A percentile compares a stretch with the other conserved stretches of the same genome.
phyloP scores from a whole-genome alignment of 805 yeast species.

The Candida incommunis region DNA sequence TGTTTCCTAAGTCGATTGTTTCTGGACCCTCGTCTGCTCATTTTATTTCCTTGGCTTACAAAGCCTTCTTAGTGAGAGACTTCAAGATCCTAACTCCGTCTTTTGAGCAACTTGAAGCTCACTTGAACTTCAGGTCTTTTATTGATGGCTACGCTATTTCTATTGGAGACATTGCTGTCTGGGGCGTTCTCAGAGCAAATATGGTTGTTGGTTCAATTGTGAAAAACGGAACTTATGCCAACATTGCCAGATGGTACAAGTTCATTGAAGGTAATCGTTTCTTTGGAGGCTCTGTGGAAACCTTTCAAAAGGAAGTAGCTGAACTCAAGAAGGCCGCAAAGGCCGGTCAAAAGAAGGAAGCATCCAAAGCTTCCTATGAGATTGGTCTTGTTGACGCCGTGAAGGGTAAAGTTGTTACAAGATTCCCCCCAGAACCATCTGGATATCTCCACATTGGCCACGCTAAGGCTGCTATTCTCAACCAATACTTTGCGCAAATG shows the following conservation, averaged over 20 bases:
- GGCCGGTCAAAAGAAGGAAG: conserved; percentile 59
- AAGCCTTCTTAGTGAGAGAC: conserved; percentile 64
- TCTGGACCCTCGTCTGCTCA: conserved; percentile 28
- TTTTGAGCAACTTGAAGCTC: conserved; percentile 68
- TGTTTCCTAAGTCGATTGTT: conserved; percentile 32
- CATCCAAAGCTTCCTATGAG: conserved; percentile 89
- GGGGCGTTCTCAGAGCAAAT: conserved; percentile 92
- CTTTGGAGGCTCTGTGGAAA: conserved; percentile 58
- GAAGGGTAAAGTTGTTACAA: conserved; percentile 90
- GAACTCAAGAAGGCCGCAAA: conserved; percentile 63
- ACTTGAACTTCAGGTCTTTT: conserved; percentile 74
- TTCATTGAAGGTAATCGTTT: conserved; percentile 46
- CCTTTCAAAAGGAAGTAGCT: conserved; percentile 49
- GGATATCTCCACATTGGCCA: conserved; percentile 99
- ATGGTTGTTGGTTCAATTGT: conserved; percentile 84
- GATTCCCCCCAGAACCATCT: conserved; percentile 99
- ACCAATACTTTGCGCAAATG: conserved; percentile 90
- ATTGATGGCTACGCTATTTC: conserved; percentile 53
- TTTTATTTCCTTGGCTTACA: conserved; percentile 57
- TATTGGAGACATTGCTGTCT: conserved; percentile 70
- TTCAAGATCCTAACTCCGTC: conserved; percentile 71
- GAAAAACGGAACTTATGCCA: conserved; percentile 70
- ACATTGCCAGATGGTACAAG: conserved; percentile 88
- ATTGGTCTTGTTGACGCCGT: conserved; percentile 85
- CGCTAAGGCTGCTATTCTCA: conserved; percentile 94